Evolutionary conservation across 2,329 filamentous ascomycete genomes (phyloP), one percentile per base, ranked within the genome.

Genomic region (Fusarium succisae): DNA sequence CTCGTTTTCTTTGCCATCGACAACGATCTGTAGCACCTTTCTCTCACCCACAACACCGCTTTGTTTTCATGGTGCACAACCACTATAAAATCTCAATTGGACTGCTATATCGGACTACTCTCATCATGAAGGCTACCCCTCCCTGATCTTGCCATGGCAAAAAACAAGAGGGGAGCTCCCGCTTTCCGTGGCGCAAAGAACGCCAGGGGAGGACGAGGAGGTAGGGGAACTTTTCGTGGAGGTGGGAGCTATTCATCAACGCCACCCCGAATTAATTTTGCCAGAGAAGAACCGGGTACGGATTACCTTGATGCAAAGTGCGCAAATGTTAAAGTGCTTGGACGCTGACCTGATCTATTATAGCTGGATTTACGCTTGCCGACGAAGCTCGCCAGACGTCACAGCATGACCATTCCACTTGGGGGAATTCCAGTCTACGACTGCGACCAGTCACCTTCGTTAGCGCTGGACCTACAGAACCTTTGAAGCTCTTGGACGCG

Each of bases 341-440:
- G 22, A 38, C 43, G 47, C 45, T n/a, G 37, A 55, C 61, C 63
- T 76, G 60, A 77, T 48, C 30, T 11, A 60, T 14, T 18, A 30
- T 39, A 80, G 77, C 58, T 63, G 76, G 72, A 15, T 78, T 82
- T 15, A 81, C 78, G 41, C 70, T 82, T 74, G 83, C 82, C 59
- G 86, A 89, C 26, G 85, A 88, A 77, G 87, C 87, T 65, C 82
- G 84, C 60, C 84, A 87, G 66, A 89, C 87, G 5, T 83, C 83
- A 26, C 81, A 80, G 32, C 85, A 86, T 59, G 85, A 86, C 56
- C 82, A 83, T 39, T 82, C 82, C 1, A 74, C 75, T n/a, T 84
- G 82, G 82, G 81, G 79, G 22, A 73, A 77, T 38, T 83, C 82
- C 63, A 85, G 81, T 54, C 81, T 91, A 15, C 83, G 89, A 61